Evolutionary conservation across 2,329 filamentous ascomycete species (phyloP), one percentile per base, ranked within the genome.

Genomic region (Colletotrichum kahawae): DNA sequence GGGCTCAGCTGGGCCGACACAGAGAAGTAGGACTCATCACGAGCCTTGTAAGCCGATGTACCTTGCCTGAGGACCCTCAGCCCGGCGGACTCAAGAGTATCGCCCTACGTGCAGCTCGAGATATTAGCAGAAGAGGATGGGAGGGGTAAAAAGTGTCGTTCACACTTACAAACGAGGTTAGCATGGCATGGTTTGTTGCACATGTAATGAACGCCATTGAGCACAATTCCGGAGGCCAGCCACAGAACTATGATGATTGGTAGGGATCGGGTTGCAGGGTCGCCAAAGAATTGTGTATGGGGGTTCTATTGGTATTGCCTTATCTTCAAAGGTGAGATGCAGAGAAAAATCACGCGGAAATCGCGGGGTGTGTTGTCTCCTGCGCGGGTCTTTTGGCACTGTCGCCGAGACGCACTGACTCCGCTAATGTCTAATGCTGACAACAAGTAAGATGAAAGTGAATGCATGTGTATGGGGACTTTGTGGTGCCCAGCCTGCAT

Each of bases 1-100:
- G 71, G 71, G 48, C 65, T 73, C 51, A 73, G 18, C 64, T 66
- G 64, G 5, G 64, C 64, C 1, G 64, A 66, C 5, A 56, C 64
- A 43, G 64, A 66, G 64, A 66, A 66, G 29, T 66, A 66, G 1
- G 64, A 66, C 21, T 54, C 64, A 18, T 66, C 64, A 10, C 64
- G 64, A n/a, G 64, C 16, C 8, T 48, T 51, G n/a, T 66, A 66
- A 14, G 64, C 64, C 29, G 16, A 4, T 12, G 43, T 54, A 0
- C 64, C 64, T 5, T 43, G 64, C 27, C 64, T 18, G 21, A 66
- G 29, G 29, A 66, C 29, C 14, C 36, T 66, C 0, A 66, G 13
- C 7, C 64, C 64, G 3, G 64, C 27, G 2, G 29, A 31, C 8
- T 66, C 64, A 12, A 66, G 64, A 34, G 51, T 7, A 6, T 51